Percentiles rank a stretch among this genome's conserved stretches.
Conservation (phyloP, 805 yeast species). For the Metschnikowia gruessii region DNA sequence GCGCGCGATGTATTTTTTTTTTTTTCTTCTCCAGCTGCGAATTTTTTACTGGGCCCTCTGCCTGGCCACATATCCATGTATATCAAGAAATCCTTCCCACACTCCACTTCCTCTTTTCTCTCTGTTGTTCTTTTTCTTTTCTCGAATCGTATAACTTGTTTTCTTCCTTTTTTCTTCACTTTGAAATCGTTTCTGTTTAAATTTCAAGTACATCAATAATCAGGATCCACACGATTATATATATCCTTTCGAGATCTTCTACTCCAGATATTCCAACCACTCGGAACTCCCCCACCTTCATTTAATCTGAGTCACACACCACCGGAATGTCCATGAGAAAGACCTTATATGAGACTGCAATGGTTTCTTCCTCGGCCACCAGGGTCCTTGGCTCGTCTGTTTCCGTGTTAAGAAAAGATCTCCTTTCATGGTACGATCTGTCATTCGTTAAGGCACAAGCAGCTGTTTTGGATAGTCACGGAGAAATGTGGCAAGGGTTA, state of each 20-base stretch:
- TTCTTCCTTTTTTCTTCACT: neutral
- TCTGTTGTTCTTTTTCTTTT: neutral
- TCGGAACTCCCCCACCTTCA: too few species aligned
- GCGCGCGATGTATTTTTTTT: constrained; percentile 6
- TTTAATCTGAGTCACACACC: too few species aligned
- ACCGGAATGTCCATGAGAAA: constrained; percentile 17
- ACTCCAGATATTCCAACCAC: too few species aligned
- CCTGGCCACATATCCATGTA: constrained; percentile 1
- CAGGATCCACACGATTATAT: too few species aligned
- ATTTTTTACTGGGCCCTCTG: constrained; percentile 2
- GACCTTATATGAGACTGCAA: constrained; percentile 23
- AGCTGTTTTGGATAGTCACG: constrained; percentile 21
- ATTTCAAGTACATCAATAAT: too few species aligned
- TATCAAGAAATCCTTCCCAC: neutral
- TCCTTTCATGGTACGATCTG: constrained; percentile 19
- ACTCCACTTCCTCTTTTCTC: neutral
- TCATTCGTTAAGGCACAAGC: constrained; percentile 23
- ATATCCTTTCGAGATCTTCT: too few species aligned
- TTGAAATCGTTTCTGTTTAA: too few species aligned
- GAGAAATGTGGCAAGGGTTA: constrained; percentile 26
- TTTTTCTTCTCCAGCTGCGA: constrained; percentile 4
- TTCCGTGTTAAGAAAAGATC: constrained; percentile 22
- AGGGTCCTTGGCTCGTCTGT: constrained; percentile 22
- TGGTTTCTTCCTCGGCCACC: constrained; percentile 26
- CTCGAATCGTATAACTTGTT: neutral